Base-by-base conservation (phyloP, 176 grass and related monocot species). In the Ampelocalamus luodianensis region DNA sequence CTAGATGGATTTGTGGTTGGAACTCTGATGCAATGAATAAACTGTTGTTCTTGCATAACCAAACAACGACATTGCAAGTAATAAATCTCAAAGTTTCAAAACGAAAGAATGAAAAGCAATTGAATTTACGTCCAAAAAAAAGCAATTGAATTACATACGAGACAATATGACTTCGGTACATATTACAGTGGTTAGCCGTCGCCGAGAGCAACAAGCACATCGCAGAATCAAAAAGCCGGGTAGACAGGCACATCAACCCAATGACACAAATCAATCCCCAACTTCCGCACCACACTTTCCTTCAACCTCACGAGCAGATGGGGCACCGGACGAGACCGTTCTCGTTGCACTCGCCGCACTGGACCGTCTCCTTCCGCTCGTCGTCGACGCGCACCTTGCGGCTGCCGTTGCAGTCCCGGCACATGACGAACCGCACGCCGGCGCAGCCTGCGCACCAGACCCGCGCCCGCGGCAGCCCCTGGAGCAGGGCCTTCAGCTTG, bases 281-380 rank as follows among this genome's bases (percentile, higher is more conserved):
- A 23, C 1, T 64, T 10, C 20, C 54, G 4, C 20, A 15, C 48
- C 55, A 4, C 55, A 4, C 9, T 22, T 55, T 8, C 7, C 18
- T 3, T 18, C 26, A 23, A 0, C 42, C 1, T 56, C 81, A 94
- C 10, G 91, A 92, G 86, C 96, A 99, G 32, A 99, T 88, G 26
- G 93, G 93, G 90, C 96, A 99, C 15, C 94, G 93, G 72, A 99
- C 91, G 80, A 99, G 88, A 55, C 96, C 96, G 73, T 99, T 99
- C 87, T 96, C 96, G 88, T 99, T 99, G 80, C 96, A 99, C 48
- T 79, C 88, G 14, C 45, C 93, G 80, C 96, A 99, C 84, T 73
- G 87, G 23, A 81, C 60, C 20, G 78, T 94, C 86, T 86, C 91
- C 85, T 86, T 92, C 76, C 85, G 65, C 7, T 88, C 86, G 43